A percentile compares a stretch with the other conserved stretches of the same genome.
Conservation (phyloP, 78 protist species). For the Cyanophora paradoxa region DNA sequence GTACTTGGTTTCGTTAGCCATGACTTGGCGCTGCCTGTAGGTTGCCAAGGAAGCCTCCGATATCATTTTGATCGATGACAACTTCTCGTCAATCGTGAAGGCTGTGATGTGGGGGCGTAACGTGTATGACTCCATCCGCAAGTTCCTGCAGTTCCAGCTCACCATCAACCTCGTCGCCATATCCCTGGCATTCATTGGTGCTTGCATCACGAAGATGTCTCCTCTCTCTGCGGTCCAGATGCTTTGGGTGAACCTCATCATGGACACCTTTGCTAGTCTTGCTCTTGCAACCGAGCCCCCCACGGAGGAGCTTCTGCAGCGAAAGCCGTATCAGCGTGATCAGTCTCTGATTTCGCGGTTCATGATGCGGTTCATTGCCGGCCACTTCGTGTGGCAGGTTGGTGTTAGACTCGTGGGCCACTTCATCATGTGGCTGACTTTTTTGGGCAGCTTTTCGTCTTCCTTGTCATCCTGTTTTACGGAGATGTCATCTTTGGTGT, state of each 20-base stretch:
- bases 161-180: too few relatives aligned
- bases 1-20: too few relatives aligned
- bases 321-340: slow-evolving; percentile 30
- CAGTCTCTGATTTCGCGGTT: slow-evolving; percentile 13
- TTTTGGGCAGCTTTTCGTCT: too few relatives aligned
- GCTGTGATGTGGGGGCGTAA: slow-evolving; percentile 75
- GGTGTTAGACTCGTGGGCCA: too few relatives aligned
- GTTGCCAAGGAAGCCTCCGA: slow-evolving; percentile 89
- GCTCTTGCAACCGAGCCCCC: slow-evolving; percentile 29
- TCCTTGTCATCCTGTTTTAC: background rate
- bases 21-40: too few relatives aligned
- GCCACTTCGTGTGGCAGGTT: too few relatives aligned
- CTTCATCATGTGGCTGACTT: too few relatives aligned
- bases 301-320: background rate
- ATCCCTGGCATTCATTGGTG: slow-evolving; percentile 32
- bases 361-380: slow-evolving; percentile 8
- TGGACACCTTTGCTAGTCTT: too few relatives aligned
- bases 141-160: slow-evolving; percentile 71
- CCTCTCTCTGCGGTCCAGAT: slow-evolving; percentile 63
- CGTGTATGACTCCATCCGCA: slow-evolving; percentile 58
- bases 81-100: slow-evolving; percentile 73
- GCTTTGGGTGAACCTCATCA: slow-evolving; percentile 85
- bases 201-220: slow-evolving; percentile 9
- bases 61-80: slow-evolving; percentile 85
- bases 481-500: background rate